Base-by-base conservation (phyloP, 2,329 filamentous ascomycete genomes). In the Fusarium algeriense region DNA sequence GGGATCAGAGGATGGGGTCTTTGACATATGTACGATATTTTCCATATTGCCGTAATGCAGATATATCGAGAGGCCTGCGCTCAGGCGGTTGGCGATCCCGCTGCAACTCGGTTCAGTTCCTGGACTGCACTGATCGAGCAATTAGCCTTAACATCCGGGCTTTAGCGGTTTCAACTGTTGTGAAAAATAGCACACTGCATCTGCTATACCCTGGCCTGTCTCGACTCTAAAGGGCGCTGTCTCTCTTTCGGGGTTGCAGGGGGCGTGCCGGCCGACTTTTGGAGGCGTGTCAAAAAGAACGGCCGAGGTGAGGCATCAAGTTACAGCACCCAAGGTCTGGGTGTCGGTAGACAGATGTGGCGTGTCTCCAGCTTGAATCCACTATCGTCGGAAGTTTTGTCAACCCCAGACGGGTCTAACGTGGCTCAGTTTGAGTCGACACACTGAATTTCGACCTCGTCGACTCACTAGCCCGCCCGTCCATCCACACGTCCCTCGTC, bases 361-460 rank as follows among this genome's bases (percentile, higher is more conserved):
- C 54, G 74, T 76, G 73, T 53, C 32, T 60, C 45, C 61, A 76
- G 72, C 52, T 55, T 57, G 69, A 53, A 63, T 71, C 70, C 73
- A 50, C 68, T 71, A 43, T 67, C 55, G 69, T 76, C 74, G 74
- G 74, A 76, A 71, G 71, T 75, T 75, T 76, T 75, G 73, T 76
- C 71, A 76, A 76, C 74, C 74, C 74, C 74, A 76, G 74, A 76
- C 74, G 59, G 71, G 67, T 61, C 74, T 74, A 76, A 76, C 74
- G 74, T 76, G 74, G 74, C 74, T 69, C 64, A 74, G 74, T 74
- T 69, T 71, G 69, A 73, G 69, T 75, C 71, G 73, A 75, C 67
- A 73, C 66, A 68, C 57, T 69, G 72, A 69, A 67, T 60, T 65
- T 73, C 73, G 60, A 65, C 64, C 55, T 70, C 50, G 66, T 75